phyloP scores from a whole-genome alignment of 2,329 filamentous ascomycete genomes.

The Coniochaeta sp. region DNA sequence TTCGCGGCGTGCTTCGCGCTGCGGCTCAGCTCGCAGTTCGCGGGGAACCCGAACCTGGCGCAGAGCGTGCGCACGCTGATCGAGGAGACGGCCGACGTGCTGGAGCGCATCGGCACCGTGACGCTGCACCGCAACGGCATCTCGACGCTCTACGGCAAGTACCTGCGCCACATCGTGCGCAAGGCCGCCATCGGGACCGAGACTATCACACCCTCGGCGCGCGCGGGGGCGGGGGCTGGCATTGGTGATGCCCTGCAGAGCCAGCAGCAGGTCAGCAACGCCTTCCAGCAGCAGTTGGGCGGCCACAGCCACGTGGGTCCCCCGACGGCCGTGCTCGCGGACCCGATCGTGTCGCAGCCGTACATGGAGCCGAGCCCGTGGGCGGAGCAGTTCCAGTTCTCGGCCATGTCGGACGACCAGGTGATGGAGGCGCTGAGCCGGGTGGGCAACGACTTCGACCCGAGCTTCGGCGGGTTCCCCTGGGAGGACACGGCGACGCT shows the following conservation, averaged over 20 bases:
- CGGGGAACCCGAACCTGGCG: constrained; percentile 49
- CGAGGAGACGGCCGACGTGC: constrained; percentile 59
- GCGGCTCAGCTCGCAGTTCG: constrained; percentile 53
- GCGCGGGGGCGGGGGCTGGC: constrained; percentile 6
- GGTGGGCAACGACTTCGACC: constrained; percentile 51
- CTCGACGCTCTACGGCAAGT: constrained; percentile 43
- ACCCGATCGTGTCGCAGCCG: constrained; percentile 14
- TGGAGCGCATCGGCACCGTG: constrained; percentile 61
- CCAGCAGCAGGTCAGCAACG: constrained; percentile 5
- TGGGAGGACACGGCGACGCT: constrained; percentile 53
- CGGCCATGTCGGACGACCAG: constrained; percentile 63
- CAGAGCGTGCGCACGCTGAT: constrained; percentile 58
- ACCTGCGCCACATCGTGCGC: constrained; percentile 34
- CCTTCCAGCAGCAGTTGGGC: neutral
- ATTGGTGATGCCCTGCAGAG: neutral
- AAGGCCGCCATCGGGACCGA: constrained; percentile 21
- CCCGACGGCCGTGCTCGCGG: constrained; percentile 14
- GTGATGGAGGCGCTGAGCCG: constrained; percentile 60
- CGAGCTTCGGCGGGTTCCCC: constrained; percentile 45
- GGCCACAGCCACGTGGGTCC: constrained; percentile 1
- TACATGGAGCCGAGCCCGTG: constrained; percentile 26
- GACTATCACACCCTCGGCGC: constrained; percentile 9
- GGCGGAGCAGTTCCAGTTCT: constrained; percentile 53
- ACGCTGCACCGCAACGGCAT: constrained; percentile 61
- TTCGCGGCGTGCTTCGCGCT: constrained; percentile 65